phyloP scores from a whole-genome alignment of 345 rosid species.

The Aegle marmelos region DNA sequence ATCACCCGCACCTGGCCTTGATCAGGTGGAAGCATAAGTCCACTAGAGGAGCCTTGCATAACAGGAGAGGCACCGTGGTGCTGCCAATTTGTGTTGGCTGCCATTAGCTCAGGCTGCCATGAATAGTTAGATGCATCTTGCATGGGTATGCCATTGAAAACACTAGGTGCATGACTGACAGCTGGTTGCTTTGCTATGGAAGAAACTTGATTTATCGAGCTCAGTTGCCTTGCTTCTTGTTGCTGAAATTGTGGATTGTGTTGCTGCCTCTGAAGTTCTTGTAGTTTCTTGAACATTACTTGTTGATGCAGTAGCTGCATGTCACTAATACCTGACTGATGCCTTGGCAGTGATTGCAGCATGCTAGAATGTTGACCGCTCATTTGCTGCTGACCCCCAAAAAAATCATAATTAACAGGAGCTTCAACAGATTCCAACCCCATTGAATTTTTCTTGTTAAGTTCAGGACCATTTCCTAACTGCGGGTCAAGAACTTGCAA shows the following conservation, averaged over 20 bases:
- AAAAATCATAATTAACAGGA: slow-evolving; percentile 66
- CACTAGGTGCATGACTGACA: slow-evolving; percentile 36
- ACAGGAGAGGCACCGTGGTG: slow-evolving; percentile 41
- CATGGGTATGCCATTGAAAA: slow-evolving; percentile 63
- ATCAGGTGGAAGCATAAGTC: slow-evolving; percentile 56
- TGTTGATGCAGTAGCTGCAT: slow-evolving; percentile 81
- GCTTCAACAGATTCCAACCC: slow-evolving; percentile 57
- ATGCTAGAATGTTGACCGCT: slow-evolving; percentile 56
- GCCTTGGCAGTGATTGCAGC: slow-evolving; percentile 66
- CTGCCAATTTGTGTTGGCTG: slow-evolving; percentile 54
- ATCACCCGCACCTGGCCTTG: slow-evolving; percentile 47
- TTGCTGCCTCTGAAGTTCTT: slow-evolving; percentile 74
- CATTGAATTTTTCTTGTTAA: slow-evolving; percentile 37
- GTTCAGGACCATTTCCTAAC: slow-evolving; percentile 43
- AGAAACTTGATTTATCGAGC: slow-evolving; percentile 46
- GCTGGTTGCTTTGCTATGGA: slow-evolving; percentile 41
- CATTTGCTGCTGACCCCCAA: slow-evolving; percentile 65
- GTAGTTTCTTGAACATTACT: slow-evolving; percentile 66
- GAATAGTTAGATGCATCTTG: slow-evolving; percentile 55
- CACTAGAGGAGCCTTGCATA: slow-evolving; percentile 58
- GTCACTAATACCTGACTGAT: slow-evolving; percentile 64
- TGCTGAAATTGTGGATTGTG: slow-evolving; percentile 53
- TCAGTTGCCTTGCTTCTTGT: slow-evolving; percentile 52
- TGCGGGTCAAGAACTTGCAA: slow-evolving; percentile 46
- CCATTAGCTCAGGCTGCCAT: slow-evolving; percentile 59